Evolutionary conservation across 202 grass and related monocot genomes (phyloP).

Genomic region (Zizania palustris): DNA sequence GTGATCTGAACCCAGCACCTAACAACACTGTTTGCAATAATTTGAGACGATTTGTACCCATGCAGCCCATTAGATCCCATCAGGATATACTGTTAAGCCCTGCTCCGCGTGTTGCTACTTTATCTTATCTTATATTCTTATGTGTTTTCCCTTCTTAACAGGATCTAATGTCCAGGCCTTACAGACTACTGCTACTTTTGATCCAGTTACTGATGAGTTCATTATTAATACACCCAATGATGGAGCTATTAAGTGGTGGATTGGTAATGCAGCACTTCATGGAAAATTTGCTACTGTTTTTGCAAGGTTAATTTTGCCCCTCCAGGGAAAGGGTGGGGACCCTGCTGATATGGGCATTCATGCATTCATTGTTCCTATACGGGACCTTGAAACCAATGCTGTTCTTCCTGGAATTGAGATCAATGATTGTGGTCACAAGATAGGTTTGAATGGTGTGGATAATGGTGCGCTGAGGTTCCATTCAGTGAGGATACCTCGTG

Average conservation of each 20-base stretch:
- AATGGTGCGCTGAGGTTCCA: conserved; percentile 88
- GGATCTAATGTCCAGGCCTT: conserved; percentile 96
- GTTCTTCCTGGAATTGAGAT: conserved; percentile 95
- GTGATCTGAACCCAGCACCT: neutral
- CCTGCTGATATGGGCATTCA: conserved; percentile 96
- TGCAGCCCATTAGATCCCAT: neutral
- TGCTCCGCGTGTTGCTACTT: neutral
- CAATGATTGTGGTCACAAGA: conserved; percentile 96
- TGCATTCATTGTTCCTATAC: conserved; percentile 85
- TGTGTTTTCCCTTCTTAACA: conserved; percentile 29
- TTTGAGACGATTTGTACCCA: conserved; percentile 11
- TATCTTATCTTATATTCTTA: neutral
- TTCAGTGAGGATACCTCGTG: conserved; percentile 81
- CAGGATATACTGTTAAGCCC: neutral
- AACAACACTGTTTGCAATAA: conserved; percentile 25
- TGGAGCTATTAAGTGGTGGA: conserved; percentile 99
- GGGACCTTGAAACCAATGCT: conserved; percentile 75
- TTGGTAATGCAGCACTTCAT: conserved; percentile 90
- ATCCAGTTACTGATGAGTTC: conserved; percentile 89
- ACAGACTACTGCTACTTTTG: conserved; percentile 95
- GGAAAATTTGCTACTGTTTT: conserved; percentile 96
- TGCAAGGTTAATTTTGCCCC: conserved; percentile 83
- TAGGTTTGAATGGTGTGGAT: conserved; percentile 95
- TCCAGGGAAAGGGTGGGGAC: conserved; percentile 75
- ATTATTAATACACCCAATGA: conserved; percentile 94